phyloP scores from a whole-genome alignment of 106 monocot genomes.

The Agapanthus africanus region DNA sequence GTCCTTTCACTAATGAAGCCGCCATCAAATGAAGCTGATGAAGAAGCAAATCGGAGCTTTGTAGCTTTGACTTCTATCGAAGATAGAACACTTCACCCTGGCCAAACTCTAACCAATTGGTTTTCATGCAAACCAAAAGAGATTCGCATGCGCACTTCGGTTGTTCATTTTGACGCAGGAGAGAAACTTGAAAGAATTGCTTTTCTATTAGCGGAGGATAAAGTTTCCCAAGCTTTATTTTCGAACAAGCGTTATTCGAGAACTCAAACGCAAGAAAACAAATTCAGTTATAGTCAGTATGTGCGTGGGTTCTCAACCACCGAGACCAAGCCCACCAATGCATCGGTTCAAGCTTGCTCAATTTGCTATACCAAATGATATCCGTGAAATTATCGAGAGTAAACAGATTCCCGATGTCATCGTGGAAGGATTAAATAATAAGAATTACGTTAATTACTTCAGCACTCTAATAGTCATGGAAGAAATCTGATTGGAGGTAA shows the following conservation, averaged over 20 bases:
- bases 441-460: slow-evolving; percentile 61
- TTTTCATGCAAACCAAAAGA: slow-evolving; percentile 85
- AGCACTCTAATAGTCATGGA: slow-evolving; percentile 76
- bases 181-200: slow-evolving; percentile 83
- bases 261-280: slow-evolving; percentile 24
- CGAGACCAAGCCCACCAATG: no score
- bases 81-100: slow-evolving; percentile 70
- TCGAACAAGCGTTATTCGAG: slow-evolving; percentile 57
- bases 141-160: slow-evolving; percentile 70
- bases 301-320: slow-evolving; percentile 58
- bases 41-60: slow-evolving; percentile 30
- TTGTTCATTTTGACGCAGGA: slow-evolving; percentile 77
- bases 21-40: slow-evolving; percentile 37
- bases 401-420: slow-evolving; percentile 58
- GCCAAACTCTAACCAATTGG: slow-evolving; percentile 67
- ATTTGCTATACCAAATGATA: slow-evolving; percentile 50
- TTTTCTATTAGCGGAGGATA: slow-evolving; percentile 84
- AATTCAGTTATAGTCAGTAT: slow-evolving; percentile 34
- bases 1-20: slow-evolving; percentile 76
- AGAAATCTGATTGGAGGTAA: slow-evolving; percentile 89
- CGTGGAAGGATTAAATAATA: slow-evolving; percentile 33
- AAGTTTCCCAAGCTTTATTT: slow-evolving; percentile 60
- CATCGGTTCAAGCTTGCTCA: slow-evolving; percentile 36
- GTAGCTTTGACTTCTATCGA: slow-evolving; percentile 57
- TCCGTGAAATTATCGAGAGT: slow-evolving; percentile 53